Percentiles rank a stretch among this genome's conserved stretches.
Evolutionary conservation across 768 basidiomycete species (phyloP).

Genomic region (Exidia glandulosa): DNA sequence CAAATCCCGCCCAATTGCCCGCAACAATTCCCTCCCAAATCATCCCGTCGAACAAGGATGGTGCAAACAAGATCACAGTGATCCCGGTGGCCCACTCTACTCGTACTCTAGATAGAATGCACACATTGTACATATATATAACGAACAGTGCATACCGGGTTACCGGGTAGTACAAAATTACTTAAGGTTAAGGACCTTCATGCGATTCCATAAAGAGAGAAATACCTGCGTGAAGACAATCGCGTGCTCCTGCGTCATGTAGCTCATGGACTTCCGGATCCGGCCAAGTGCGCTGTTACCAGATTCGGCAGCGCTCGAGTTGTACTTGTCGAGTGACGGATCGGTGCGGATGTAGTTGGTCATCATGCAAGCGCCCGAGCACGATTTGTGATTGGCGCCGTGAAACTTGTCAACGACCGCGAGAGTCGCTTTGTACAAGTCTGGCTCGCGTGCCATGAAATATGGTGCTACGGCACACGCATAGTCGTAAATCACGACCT

Average conservation of each 20-base stretch:
- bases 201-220: neutral
- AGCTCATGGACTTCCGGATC: constrained; percentile 21
- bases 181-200: too few species aligned
- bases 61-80: too few species aligned
- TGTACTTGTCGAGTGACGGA: constrained; percentile 15
- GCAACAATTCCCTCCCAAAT: too few species aligned
- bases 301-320: constrained; percentile 26
- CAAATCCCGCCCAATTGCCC: too few species aligned
- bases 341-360: constrained; percentile 17
- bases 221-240: constrained; percentile 18
- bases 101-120: too few species aligned
- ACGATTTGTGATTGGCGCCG: constrained; percentile 22
- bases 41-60: too few species aligned
- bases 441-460: constrained; percentile 17
- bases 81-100: too few species aligned
- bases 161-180: too few species aligned
- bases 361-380: constrained; percentile 21
- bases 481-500: constrained; percentile 21
- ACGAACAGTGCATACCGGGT: too few species aligned
- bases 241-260: constrained; percentile 18
- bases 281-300: constrained; percentile 19
- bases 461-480: constrained; percentile 24
- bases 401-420: constrained; percentile 27
- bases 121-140: too few species aligned
- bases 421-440: constrained; percentile 22